Conservation (phyloP, 805 yeast species). For the Candida bentonensis region DNA sequence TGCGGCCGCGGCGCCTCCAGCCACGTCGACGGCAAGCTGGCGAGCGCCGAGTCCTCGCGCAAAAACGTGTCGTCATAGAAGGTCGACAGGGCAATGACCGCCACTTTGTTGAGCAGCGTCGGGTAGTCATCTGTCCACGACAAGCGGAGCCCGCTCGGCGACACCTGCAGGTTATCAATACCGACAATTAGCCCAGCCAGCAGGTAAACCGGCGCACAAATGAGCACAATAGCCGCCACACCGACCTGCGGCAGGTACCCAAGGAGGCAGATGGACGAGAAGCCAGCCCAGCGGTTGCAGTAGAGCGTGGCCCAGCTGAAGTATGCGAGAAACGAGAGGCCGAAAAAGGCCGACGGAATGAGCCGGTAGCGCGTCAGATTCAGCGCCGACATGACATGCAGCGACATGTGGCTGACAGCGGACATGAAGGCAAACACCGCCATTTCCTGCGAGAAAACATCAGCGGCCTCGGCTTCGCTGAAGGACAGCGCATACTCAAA, state of each 20-base stretch:
- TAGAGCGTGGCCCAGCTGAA: constrained; percentile 28
- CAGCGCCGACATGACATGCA: constrained; percentile 49
- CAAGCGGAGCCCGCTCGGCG: constrained; percentile 19
- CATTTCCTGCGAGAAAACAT: constrained; percentile 39
- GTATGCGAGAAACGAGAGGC: constrained; percentile 36
- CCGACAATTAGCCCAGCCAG: constrained; percentile 50
- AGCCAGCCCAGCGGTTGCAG: constrained; percentile 7
- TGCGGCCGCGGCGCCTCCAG: constrained; percentile 23
- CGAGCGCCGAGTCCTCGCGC: constrained; percentile 38
- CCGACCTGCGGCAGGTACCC: constrained; percentile 58
- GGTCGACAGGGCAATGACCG: constrained; percentile 50
- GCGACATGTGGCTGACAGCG: constrained; percentile 40
- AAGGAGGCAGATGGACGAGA: constrained; percentile 42
- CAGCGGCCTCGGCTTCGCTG: constrained; percentile 48
- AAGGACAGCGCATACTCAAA: constrained; percentile 67
- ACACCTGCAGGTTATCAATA: constrained; percentile 27
- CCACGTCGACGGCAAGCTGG: constrained; percentile 41
- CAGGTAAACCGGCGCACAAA: constrained; percentile 40
- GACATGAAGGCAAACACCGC: constrained; percentile 41
- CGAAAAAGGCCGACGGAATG: constrained; percentile 48
- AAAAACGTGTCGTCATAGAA: constrained; percentile 55
- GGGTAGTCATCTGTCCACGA: constrained; percentile 49
- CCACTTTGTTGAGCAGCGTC: constrained; percentile 43
- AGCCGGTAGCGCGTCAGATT: constrained; percentile 42
- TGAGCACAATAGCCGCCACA: constrained; percentile 32